Conservation (phyloP, 1,284 basidiomycete species). For the Grifola frondosa region DNA sequence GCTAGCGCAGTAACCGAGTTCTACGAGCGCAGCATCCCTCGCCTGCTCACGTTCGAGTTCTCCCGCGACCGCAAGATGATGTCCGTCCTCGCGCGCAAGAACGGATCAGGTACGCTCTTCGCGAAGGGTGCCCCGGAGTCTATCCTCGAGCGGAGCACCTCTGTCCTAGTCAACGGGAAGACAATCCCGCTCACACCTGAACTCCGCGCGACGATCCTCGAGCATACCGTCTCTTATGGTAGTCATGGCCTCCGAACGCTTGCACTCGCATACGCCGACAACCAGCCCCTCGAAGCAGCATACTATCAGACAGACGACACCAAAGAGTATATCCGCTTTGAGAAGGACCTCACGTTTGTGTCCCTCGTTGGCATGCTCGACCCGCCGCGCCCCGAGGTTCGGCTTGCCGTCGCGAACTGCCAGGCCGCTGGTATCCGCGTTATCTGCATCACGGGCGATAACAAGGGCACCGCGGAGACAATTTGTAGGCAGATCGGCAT, state of each 20-base stretch:
- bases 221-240: slow-evolving; percentile 75
- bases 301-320: slow-evolving; percentile 81
- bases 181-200: slow-evolving; percentile 61
- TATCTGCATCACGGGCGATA: slow-evolving; percentile 98
- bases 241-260: slow-evolving; percentile 85
- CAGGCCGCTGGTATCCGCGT: slow-evolving; percentile 93
- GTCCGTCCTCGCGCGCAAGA: slow-evolving; percentile 76
- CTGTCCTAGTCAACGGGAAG: slow-evolving; percentile 63
- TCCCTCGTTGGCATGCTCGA: slow-evolving; percentile 98
- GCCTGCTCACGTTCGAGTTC: slow-evolving; percentile 94
- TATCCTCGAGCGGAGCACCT: slow-evolving; percentile 85
- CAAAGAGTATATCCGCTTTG: slow-evolving; percentile 85
- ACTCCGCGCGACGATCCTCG: slow-evolving; percentile 64
- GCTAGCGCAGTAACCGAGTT: slow-evolving; percentile 84
- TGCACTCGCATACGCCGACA: slow-evolving; percentile 86
- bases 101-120: slow-evolving; percentile 67
- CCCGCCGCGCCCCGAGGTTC: slow-evolving; percentile 94
- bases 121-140: slow-evolving; percentile 97
- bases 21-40: slow-evolving; percentile 72
- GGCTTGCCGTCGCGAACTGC: slow-evolving; percentile 86
- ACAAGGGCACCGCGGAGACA: slow-evolving; percentile 96
- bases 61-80: slow-evolving; percentile 98
- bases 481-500: slow-evolving; percentile 97
- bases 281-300: slow-evolving; percentile 71
- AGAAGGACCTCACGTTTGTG: slow-evolving; percentile 90